Evolutionary conservation across 2,329 filamentous ascomycete species (phyloP).

Genomic region (Botryosphaeria dothidea): DNA sequence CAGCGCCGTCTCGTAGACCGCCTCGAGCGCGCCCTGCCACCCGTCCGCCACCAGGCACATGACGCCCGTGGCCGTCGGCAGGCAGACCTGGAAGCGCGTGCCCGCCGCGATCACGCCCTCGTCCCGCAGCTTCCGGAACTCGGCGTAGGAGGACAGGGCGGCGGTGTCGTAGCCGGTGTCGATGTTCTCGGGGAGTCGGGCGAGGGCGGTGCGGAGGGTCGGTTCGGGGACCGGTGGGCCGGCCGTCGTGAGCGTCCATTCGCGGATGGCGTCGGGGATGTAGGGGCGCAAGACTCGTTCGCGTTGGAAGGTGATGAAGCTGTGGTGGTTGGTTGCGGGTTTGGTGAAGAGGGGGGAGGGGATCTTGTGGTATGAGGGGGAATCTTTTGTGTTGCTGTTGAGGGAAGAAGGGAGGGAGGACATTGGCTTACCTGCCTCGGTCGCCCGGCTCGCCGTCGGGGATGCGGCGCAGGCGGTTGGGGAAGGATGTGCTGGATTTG

Average conservation of each 20-base stretch:
- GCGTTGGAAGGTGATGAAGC: constrained; percentile 20
- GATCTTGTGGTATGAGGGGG: no score
- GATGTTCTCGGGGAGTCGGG: background rate
- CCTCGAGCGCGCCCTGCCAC: constrained; percentile 31
- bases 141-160: constrained; percentile 35
- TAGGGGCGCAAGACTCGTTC: constrained; percentile 4
- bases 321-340: background rate
- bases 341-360: background rate
- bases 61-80: constrained; percentile 29
- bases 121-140: constrained; percentile 30
- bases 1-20: constrained; percentile 35
- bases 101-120: constrained; percentile 30
- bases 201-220: constrained; percentile 10
- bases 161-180: constrained; percentile 35
- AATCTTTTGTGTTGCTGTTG: no score
- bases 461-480: constrained; percentile 21
- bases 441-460: constrained; percentile 25
- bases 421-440: background rate
- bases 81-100: constrained; percentile 37
- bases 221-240: background rate
- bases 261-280: constrained; percentile 4
- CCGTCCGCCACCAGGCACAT: constrained; percentile 21
- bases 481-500: background rate
- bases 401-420: no score
- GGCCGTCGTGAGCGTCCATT: background rate